Evolutionary conservation across 1,284 basidiomycete species (phyloP), one percentile per base, ranked within the genome.

Genomic region (Cerrena zonata): DNA sequence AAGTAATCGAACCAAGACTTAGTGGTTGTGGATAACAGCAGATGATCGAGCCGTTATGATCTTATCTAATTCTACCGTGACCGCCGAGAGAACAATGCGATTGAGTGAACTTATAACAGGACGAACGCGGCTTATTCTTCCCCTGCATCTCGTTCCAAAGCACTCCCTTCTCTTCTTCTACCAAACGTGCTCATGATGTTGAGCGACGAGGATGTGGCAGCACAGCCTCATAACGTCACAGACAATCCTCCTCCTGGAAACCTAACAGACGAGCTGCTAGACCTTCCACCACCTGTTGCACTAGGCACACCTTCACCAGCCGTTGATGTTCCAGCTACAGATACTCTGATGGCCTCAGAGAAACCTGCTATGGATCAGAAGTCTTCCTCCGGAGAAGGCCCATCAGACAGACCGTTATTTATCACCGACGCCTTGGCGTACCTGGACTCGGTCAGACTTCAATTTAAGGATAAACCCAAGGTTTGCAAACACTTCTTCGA

Each of bases 401-500:
- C 41, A 5, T 24, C n/a, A 22, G 41, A 42, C 21, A 10, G 83
- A 23, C 80, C 77, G 34, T 72, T 89, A 58, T 86, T 89, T 53
- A 86, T 90, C 52, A 84, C 86, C 42, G 94, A 97, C 69, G 94
- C 94, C n/a, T 75, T 97, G 51, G 87, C 82, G 66, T 98, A 96
- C 67, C 80, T 97, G 47, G 93, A 96, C 69, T 87, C 89, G 53
- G 94, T 97, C 72, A 95, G 96, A 72, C 70, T 80, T 44, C 86
- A 91, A 69, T 97, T 96, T 62, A 76, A 82, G 44, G 85, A 91
- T 62, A 82, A 88, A 55, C 92, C 93, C 4, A 89, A 93, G 56
- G 91, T 95, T 15, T 97, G 96, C 72, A 96, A 96, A 66, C 82
- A 85, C 51, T 97, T 97, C 66, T 71, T 98, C 62, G 94, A 96